Evolutionary conservation across 305 asterid species (phyloP), one percentile per base, ranked within the genome.

Genomic region (Ajuga reptans): DNA sequence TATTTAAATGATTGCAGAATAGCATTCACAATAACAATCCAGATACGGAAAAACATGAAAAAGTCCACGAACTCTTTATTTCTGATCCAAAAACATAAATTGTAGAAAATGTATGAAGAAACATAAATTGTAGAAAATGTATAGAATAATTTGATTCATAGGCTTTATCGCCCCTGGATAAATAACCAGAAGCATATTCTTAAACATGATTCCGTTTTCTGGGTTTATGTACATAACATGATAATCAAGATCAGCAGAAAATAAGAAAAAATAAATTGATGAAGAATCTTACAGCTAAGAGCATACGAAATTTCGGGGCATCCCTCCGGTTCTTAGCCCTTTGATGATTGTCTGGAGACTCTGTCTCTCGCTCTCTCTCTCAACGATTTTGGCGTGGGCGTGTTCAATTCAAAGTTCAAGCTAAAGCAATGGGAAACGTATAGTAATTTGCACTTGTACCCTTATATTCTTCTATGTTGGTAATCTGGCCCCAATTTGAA

Each of bases 281-380:
- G 73, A 64, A 69, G 65, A 60, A 57, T 76, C 86, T 77, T 82
- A 84, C 89, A 50, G 73, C 78, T 73, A 37, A 64, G 77, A 79
- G 83, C 64, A 59, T 53, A 15, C 59, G 83, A 75, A 68, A 66
- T 24, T 46, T 49, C 70, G 53, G 76, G 66, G 66, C 67, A 71
- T 50, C 62, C 54, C 69, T 60, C 58, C 66, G 68, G 75, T 79
- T 42, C 73, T 49, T 62, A 72, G 75, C 18, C 27, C 16, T 53
- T 1, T 10, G 9, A 53, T 10, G 9, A 53, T 58, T 68, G 74
- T 62, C 68, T 37, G 58, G 31, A 56, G 69, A 12, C 70, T 11
- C 62, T 52, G 27, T 21, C 27, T n/a, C n/a, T n/a, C n/a, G n/a
- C 71, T 52, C 66, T 41, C 41, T 63, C 68, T 53, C 77, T 73